Evolutionary conservation across 768 basidiomycete genomes (phyloP).

Genomic region (Naganishia vishniacii): DNA sequence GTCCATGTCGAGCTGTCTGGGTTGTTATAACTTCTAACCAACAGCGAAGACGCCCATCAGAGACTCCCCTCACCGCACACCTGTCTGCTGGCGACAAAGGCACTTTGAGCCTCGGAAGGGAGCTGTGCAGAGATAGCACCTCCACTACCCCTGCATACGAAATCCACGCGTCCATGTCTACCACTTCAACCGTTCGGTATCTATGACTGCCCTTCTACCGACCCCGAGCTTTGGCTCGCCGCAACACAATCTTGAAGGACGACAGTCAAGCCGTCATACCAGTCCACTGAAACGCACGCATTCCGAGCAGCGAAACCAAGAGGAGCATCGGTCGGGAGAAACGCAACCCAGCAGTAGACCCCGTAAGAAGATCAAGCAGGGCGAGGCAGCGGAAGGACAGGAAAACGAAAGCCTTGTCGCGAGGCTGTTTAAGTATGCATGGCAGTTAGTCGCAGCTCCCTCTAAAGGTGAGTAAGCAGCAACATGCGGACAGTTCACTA

Average conservation of each 20-base stretch:
- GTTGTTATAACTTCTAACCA: too few species aligned
- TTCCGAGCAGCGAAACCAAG: neutral
- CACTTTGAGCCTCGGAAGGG: too few species aligned
- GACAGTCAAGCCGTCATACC: neutral
- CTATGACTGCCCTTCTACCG: neutral
- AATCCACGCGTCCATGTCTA: neutral
- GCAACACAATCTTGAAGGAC: neutral
- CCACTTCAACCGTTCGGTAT: neutral
- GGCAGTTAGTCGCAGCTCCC: neutral
- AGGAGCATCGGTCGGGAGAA: neutral
- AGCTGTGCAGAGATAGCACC: too few species aligned
- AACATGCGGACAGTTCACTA: neutral
- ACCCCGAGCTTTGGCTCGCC: neutral
- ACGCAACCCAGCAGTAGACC: neutral
- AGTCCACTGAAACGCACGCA: neutral
- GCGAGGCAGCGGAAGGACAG: neutral
- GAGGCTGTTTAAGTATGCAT: slow-evolving; percentile 10
- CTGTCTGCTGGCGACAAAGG: too few species aligned
- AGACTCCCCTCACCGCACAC: too few species aligned
- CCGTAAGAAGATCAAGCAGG: slow-evolving; percentile 2
- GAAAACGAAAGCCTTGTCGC: neutral
- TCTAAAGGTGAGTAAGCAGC: neutral
- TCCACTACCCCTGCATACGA: neutral
- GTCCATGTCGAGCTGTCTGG: too few species aligned
- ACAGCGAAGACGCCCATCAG: too few species aligned